Evolutionary conservation across 2,329 filamentous ascomycete genomes (phyloP), one percentile per base, ranked within the genome.

Genomic region (Aspergillus terreus): DNA sequence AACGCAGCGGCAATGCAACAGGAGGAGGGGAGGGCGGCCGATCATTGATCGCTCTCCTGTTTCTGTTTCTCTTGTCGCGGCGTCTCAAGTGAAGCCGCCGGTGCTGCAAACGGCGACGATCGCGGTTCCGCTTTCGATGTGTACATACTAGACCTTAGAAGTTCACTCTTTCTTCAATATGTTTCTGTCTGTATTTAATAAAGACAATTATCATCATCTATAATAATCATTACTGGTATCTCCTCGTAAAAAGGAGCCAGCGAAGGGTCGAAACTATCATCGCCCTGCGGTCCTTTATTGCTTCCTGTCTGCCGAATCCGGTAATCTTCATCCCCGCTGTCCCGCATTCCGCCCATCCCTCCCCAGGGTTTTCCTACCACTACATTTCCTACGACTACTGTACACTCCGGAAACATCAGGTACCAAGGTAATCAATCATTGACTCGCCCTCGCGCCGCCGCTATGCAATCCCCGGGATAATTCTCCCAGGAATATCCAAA

Each of bases 381-480:
- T 44, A 12, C 38, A 19, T 48, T 14, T 23, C 7, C n/a, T 23
- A 17, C 14, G 14, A 12, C 14, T 44, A 12, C 38, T 3, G 19
- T 6, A 23, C 23, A 23, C 23, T 42, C n/a, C 4, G 38, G n/a
- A 42, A 43, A 43, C 19, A 21, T 14, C 23, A 23, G 6, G 23
- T 23, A 19, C 19, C 23, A 23, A 23, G 23, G 23, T 23, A 27
- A 35, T 36, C 6, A 46, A 36, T 46, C 30, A 15, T 36, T 17
- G 14, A 36, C 14, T 35, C 33, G 19, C 44, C 30, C 44, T 46
- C 44, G 9, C 44, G 56, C 52, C 53, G 49, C 48, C 23, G 56
- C 54, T 63, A 63, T 63, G 54, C 50, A 58, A n/a, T 43, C 17
- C 44, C 43, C 25, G 23, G 43, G 43, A 27, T 10, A 45, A 23